Evolutionary conservation across 2,329 filamentous ascomycete species (phyloP), one percentile per base, ranked within the genome.

Genomic region (Colletotrichum siamense): DNA sequence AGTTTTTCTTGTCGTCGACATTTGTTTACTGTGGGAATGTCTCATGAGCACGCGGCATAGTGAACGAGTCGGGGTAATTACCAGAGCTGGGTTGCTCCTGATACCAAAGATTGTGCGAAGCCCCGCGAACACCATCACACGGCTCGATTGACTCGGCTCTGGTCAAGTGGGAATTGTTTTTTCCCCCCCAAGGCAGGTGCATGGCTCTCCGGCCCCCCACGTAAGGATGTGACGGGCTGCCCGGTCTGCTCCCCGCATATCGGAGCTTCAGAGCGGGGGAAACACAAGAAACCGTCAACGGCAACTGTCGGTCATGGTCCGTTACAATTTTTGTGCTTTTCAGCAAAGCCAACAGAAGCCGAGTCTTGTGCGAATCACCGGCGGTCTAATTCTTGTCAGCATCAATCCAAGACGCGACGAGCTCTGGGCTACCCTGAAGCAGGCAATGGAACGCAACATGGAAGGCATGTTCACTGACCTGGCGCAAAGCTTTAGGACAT

Each of bases 201-300:
- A 36, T 16, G 52, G 55, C 52, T 28, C 36, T 13, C 49, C 18
- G 18, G 49, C 18, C 63, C 71, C 67, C 71, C 59, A 71, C 67
- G 59, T 36, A 65, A 74, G 34, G 24, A 70, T 73, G 70, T 6
- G 39, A 59, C n/a, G 52, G 22, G 52, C 55, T 65, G 62, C 24
- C 32, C 26, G 36, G 49, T 22, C 30, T 66, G 65, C 72, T 62
- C 61, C 73, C 73, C 73, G 69, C 73, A 75, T 16, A 61, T 62
- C 73, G 36, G 68, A 62, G 68, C 61, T 66, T 57, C 28, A 30
- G 26, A 49, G 44, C 39, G 34, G 22, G 36, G 26, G 30, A 44
- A 39, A 32, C 13, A 26, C 28, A 22, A 16, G 36, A 39, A 26
- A 26, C 15, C 15, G 15, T 49, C 63, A 30, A 28, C 30, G 55